Conservation (phyloP, 805 yeast species). For the Candida hispaniensis region DNA sequence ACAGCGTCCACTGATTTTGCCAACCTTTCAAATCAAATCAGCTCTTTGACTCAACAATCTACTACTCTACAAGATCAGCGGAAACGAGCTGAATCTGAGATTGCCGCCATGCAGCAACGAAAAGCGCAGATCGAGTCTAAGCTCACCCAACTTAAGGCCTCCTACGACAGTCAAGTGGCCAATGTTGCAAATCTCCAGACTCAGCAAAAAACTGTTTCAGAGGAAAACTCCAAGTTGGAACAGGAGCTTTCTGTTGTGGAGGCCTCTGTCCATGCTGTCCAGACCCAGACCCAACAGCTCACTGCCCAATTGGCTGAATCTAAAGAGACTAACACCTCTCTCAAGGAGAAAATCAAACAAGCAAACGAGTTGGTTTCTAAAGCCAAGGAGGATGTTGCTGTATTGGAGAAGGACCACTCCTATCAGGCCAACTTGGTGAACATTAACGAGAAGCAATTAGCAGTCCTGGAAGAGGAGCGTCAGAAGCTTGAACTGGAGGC, state of each 20-base stretch:
- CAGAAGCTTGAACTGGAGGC: conserved; percentile 37
- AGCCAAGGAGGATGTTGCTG: conserved; percentile 45
- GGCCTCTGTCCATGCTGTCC: conserved; percentile 63
- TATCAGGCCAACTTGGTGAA: conserved; percentile 53
- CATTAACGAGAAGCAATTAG: conserved; percentile 60
- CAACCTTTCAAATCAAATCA: conserved; percentile 73
- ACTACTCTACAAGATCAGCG: conserved; percentile 59
- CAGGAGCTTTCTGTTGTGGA: conserved; percentile 68
- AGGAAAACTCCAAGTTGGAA: conserved; percentile 58
- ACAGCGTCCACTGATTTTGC: conserved; percentile 79
- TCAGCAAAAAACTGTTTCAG: conserved; percentile 45
- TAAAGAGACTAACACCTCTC: conserved; percentile 52
- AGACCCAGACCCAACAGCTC: conserved; percentile 49
- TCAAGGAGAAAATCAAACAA: conserved; percentile 58
- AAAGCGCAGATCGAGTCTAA: conserved; percentile 68
- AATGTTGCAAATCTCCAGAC: conserved; percentile 68
- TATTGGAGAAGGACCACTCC: conserved; percentile 42
- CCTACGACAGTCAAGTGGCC: conserved; percentile 68
- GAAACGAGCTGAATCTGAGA: conserved; percentile 63
- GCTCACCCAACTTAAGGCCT: conserved; percentile 50
- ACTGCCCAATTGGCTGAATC: conserved; percentile 52
- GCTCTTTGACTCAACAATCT: conserved; percentile 67
- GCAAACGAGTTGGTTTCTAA: conserved; percentile 58
- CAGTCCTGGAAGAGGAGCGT: conserved; percentile 45
- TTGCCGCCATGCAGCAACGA: conserved; percentile 51